phyloP scores from a whole-genome alignment of 2,329 filamentous ascomycete species.

The Cercospora citrullina region DNA sequence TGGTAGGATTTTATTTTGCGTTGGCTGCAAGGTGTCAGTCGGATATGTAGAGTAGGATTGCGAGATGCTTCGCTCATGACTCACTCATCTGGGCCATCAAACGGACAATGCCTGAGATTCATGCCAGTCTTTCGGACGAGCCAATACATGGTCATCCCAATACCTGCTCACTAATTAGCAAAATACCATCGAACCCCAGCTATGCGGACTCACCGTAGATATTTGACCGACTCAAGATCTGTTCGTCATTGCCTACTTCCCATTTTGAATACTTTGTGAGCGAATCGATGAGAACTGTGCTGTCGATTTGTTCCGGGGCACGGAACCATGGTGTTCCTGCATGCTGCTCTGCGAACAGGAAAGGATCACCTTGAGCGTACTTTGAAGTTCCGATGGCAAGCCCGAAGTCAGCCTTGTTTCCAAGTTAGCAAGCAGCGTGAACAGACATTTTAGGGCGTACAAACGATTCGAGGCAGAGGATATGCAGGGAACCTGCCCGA shows the following conservation, averaged over 20 bases:
- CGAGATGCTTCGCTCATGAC: not conserved
- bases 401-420: not conserved
- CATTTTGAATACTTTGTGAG: not conserved
- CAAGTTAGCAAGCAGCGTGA: not conserved
- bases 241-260: constrained; percentile 2
- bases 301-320: not conserved
- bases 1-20: not conserved
- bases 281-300: not conserved
- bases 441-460: not conserved
- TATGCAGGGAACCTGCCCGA: not conserved
- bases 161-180: not conserved
- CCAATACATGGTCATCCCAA: constrained; percentile 3
- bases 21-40: not conserved
- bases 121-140: not conserved
- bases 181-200: not conserved
- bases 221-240: not conserved
- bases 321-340: not conserved
- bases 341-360: not conserved
- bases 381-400: not conserved
- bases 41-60: not conserved
- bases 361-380: not conserved
- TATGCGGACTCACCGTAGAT: not conserved
- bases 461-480: not conserved
- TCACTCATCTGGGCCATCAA: not conserved
- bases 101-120: not conserved